Conservation (phyloP, 768 basidiomycete genomes). For the Amanita fuliginea region DNA sequence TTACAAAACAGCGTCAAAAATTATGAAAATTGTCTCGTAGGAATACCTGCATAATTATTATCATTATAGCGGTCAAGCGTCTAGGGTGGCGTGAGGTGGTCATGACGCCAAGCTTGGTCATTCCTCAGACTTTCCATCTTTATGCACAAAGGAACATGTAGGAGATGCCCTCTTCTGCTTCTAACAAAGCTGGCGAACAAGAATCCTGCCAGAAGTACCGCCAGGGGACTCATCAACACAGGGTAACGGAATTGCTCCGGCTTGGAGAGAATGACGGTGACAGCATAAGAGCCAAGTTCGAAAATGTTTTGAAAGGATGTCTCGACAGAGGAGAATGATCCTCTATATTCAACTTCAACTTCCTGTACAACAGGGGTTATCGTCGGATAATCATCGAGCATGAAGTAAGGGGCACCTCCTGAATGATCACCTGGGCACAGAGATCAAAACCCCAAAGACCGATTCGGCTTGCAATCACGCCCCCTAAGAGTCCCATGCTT, state of each 20-base stretch:
- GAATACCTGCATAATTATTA: neutral
- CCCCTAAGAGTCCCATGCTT: slow-evolving; percentile 12
- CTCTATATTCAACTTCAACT: slow-evolving; percentile 12
- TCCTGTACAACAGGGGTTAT: slow-evolving; percentile 8
- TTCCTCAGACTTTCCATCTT: neutral
- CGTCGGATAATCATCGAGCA: neutral
- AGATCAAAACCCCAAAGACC: slow-evolving; percentile 22
- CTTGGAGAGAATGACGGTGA: slow-evolving; percentile 14
- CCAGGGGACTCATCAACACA: slow-evolving; percentile 12
- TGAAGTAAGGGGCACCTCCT: slow-evolving; percentile 10
- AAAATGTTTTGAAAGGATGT: slow-evolving; percentile 17
- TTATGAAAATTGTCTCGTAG: no score
- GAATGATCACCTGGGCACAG: slow-evolving; percentile 17
- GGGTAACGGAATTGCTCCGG: slow-evolving; percentile 19
- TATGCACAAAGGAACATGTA: slow-evolving; percentile 10
- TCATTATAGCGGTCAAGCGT: slow-evolving; percentile 13
- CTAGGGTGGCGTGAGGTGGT: neutral
- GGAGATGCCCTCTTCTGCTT: slow-evolving; percentile 14
- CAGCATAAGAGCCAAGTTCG: slow-evolving; percentile 15
- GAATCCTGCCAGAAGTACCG: slow-evolving; percentile 9
- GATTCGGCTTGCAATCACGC: slow-evolving; percentile 15
- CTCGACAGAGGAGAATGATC: slow-evolving; percentile 17
- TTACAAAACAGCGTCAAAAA: no score
- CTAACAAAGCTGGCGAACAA: slow-evolving; percentile 14
- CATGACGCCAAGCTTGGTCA: neutral